Base-by-base conservation (phyloP, 106 monocot species). In the Xerophyta viscosa region DNA sequence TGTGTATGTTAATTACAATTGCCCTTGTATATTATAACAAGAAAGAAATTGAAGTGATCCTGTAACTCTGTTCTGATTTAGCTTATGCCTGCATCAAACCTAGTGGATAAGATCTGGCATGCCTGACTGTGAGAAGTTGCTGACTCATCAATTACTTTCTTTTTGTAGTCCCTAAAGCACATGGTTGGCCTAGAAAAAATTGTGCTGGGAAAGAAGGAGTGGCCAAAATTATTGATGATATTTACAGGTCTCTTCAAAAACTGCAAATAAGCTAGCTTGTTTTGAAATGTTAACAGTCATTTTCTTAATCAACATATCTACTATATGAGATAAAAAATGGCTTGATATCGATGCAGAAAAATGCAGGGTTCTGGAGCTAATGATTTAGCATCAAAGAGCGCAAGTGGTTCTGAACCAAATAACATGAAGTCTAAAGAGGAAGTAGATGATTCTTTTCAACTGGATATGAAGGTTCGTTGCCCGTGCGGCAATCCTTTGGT, bases 211-310 rank as follows among this genome's bases (percentile, higher is more conserved):
- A 69, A 54, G 86, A 82, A 33, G 74, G 57, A 56, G 70, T 92
- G 22, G 75, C 69, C 46, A 87, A 80, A 68, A 74, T 87, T 31
- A 77, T 92, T 50, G 92, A 92, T 55, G 92, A 87, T 47, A 83
- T 74, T 47, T 87, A 83, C 51, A 82, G 92, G 92, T 92, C 50
- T n/a, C n/a, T n/a, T n/a, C n/a, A n/a, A n/a, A n/a, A n/a, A n/a
- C n/a, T n/a, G n/a, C n/a, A n/a, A n/a, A n/a, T n/a, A n/a, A n/a
- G n/a, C n/a, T n/a, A n/a, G n/a, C n/a, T n/a, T n/a, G n/a, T n/a
- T n/a, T n/a, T n/a, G n/a, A n/a, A n/a, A n/a, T n/a, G n/a, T n/a
- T n/a, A n/a, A n/a, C n/a, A n/a, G n/a, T n/a, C n/a, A n/a, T n/a
- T n/a, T n/a, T n/a, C n/a, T n/a, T n/a, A n/a, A n/a, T n/a, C n/a